phyloP scores from a whole-genome alignment of 306 rosid genomes.

The Potentilla sterilis region DNA sequence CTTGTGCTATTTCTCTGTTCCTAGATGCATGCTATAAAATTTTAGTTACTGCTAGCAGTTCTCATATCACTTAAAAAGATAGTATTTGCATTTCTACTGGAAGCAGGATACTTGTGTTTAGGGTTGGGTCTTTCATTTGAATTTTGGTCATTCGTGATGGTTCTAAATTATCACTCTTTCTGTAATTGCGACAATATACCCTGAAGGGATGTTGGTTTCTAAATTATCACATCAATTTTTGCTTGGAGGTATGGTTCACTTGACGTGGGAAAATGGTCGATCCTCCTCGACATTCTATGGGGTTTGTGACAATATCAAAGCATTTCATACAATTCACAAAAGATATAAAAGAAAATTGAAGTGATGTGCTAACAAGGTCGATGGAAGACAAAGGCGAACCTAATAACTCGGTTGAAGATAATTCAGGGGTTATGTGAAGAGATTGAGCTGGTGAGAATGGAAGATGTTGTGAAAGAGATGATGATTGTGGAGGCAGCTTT shows the following conservation, averaged over 20 bases:
- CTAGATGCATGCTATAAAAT: conserved; percentile 39
- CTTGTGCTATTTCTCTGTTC: conserved; percentile 25
- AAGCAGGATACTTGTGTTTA: conserved; percentile 45
- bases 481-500: too few relatives aligned
- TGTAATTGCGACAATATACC: conserved; percentile 4
- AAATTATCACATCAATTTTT: neutral
- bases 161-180: conserved; percentile 34
- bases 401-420: too few relatives aligned
- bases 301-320: neutral
- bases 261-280: neutral
- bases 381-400: too few relatives aligned
- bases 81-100: conserved; percentile 32
- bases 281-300: neutral
- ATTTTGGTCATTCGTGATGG: conserved; percentile 25
- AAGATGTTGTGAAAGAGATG: too few relatives aligned
- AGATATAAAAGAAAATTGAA: too few relatives aligned
- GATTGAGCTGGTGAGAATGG: too few relatives aligned
- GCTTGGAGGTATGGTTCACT: neutral
- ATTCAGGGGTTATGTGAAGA: too few relatives aligned
- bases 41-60: conserved; percentile 29
- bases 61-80: conserved; percentile 30
- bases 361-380: too few relatives aligned
- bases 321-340: neutral
- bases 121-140: conserved; percentile 33
- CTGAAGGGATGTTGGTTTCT: neutral